Conservation (phyloP, 208 protist genomes). For the Crithidia expoeki region DNA sequence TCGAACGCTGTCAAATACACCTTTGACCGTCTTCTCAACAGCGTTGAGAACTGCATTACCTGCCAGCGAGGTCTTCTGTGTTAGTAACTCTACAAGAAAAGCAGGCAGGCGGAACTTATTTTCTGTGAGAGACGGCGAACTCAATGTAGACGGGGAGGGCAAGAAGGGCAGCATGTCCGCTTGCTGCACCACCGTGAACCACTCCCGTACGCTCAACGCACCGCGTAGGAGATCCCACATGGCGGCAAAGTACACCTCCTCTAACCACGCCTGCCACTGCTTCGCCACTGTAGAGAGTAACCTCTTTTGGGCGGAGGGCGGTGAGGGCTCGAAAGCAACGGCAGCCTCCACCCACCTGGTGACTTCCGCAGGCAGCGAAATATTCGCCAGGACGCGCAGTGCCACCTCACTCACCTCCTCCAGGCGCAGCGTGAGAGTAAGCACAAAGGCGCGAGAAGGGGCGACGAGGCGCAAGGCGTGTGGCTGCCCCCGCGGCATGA, state of each 20-base stretch:
- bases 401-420: constrained; percentile 30
- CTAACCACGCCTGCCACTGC: constrained; percentile 28
- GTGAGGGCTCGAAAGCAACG: neutral
- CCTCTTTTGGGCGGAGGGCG: neutral
- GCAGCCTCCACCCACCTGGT: neutral
- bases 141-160: neutral
- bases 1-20: constrained; percentile 7
- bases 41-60: neutral
- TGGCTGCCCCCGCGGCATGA: constrained; percentile 54
- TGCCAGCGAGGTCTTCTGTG: neutral
- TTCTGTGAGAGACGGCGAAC: neutral
- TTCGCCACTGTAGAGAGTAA: neutral
- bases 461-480: constrained; percentile 55
- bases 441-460: constrained; percentile 44
- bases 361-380: neutral
- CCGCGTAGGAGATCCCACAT: constrained; percentile 20
- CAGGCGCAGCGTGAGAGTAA: constrained; percentile 32
- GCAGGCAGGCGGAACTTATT: neutral
- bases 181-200: constrained; percentile 8
- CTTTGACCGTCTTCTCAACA: neutral
- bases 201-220: constrained; percentile 17
- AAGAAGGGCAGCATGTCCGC: constrained; percentile 18
- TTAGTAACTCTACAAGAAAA: neutral
- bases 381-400: constrained; percentile 10
- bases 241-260: constrained; percentile 5